Evolutionary conservation across 192 early-diverging fungal species (phyloP).

Genomic region (Backusella australiensis): DNA sequence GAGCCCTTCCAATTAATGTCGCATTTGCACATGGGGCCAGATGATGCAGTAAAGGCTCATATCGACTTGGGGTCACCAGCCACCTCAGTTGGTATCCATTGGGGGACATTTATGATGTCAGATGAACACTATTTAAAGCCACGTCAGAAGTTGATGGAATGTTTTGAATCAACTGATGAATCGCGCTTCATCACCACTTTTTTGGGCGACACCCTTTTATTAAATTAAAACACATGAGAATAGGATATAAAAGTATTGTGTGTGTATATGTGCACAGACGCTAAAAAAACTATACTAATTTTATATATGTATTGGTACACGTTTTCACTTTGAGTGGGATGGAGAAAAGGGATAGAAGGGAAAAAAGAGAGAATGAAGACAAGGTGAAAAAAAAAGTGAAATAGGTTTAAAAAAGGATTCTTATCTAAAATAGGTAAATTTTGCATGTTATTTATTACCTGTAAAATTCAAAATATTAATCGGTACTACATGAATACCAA

Average conservation of each 20-base stretch:
- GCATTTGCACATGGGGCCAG: slow-evolving; percentile 55
- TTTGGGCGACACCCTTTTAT: slow-evolving; percentile 26
- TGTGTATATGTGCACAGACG: not conserved
- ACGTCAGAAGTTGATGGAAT: slow-evolving; percentile 18
- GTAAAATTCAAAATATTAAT: not conserved
- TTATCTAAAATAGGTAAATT: not conserved
- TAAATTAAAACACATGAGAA: slow-evolving; percentile 7
- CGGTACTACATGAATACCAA: not conserved
- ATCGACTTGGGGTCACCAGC: slow-evolving; percentile 37
- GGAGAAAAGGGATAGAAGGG: not conserved
- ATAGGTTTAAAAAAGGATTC: not conserved
- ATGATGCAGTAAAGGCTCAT: slow-evolving; percentile 50
- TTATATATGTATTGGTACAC: not conserved
- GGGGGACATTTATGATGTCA: slow-evolving; percentile 65
- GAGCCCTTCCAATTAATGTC: slow-evolving; percentile 48
- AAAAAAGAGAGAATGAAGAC: not conserved
- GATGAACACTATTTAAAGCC: slow-evolving; percentile 57
- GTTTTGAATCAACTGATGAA: slow-evolving; percentile 5
- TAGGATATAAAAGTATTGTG: not conserved
- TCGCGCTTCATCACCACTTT: slow-evolving; percentile 25
- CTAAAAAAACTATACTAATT: not conserved
- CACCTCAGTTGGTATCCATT: slow-evolving; percentile 54
- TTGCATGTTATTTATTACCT: not conserved
- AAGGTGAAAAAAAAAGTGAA: not conserved
- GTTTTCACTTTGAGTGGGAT: not conserved